Percentiles rank a stretch among this genome's conserved stretches.
Conservation (phyloP, 371 early-diverging fungal genomes). For the Mucor piriformis region DNA sequence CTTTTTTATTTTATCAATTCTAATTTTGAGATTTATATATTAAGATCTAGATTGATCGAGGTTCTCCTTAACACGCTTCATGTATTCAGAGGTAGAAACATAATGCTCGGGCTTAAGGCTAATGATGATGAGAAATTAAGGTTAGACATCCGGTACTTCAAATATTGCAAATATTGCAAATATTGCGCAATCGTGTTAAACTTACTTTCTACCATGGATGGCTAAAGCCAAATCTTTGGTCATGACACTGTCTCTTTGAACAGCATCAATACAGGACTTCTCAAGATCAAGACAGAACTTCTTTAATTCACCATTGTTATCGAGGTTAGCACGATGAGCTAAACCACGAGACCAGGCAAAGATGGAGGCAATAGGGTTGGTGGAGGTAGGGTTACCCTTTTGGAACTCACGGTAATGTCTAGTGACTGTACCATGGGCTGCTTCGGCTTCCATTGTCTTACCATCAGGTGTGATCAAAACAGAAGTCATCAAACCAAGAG, state of each 20-base stretch:
- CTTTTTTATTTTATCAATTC: neutral
- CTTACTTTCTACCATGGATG: slow-evolving; percentile 79
- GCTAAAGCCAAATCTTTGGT: slow-evolving; percentile 89
- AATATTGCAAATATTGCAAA: slow-evolving; percentile 7
- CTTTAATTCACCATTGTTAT: slow-evolving; percentile 72
- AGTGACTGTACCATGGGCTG: slow-evolving; percentile 95
- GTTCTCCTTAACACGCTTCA: slow-evolving; percentile 71
- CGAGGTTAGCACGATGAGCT: slow-evolving; percentile 88
- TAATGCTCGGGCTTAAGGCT: slow-evolving; percentile 72
- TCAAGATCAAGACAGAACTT: slow-evolving; percentile 77
- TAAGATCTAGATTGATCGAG: slow-evolving; percentile 45
- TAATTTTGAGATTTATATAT: neutral
- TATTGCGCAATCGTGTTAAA: slow-evolving; percentile 10
- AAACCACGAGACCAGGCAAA: slow-evolving; percentile 96
- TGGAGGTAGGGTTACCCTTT: slow-evolving; percentile 82
- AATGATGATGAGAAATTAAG: slow-evolving; percentile 9
- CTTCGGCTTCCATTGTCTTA: slow-evolving; percentile 89
- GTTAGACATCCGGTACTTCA: slow-evolving; percentile 6
- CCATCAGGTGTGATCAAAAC: slow-evolving; percentile 91
- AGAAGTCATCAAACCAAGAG: slow-evolving; percentile 91
- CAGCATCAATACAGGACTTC: slow-evolving; percentile 82
- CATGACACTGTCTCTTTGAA: slow-evolving; percentile 80
- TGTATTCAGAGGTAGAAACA: slow-evolving; percentile 79
- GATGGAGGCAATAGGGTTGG: slow-evolving; percentile 92
- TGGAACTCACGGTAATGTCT: slow-evolving; percentile 95